Conservation (phyloP, 2,329 filamentous ascomycete genomes). For the Colletotrichum endophyticum region DNA sequence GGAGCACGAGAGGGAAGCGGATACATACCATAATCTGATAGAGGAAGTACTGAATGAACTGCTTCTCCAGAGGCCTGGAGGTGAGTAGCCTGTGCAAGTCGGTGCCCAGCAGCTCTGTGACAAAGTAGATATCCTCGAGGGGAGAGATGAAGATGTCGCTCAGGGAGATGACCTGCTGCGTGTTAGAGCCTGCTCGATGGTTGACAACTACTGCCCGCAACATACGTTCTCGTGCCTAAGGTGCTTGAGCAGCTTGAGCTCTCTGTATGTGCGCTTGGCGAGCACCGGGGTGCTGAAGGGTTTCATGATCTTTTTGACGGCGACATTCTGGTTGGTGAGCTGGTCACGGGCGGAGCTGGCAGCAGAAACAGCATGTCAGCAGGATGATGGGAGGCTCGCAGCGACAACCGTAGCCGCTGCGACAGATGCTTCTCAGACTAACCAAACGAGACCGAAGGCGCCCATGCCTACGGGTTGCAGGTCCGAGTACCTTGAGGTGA, state of each 20-base stretch:
- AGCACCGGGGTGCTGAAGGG: slow-evolving; percentile 99
- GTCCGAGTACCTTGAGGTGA: slow-evolving; percentile 97
- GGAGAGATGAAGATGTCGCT: slow-evolving; percentile 99
- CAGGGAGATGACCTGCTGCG: slow-evolving; percentile 84
- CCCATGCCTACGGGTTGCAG: slow-evolving; percentile 99
- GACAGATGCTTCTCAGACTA: slow-evolving; percentile 37
- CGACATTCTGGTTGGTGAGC: slow-evolving; percentile 94
- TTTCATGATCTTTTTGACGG: slow-evolving; percentile 99
- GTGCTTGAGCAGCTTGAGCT: slow-evolving; percentile 97
- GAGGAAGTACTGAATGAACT: slow-evolving; percentile 99
- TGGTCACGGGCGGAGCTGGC: slow-evolving; percentile 93
- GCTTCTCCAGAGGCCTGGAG: slow-evolving; percentile 94
- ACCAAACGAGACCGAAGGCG: slow-evolving; percentile 98
- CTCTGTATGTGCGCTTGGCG: slow-evolving; percentile 96
- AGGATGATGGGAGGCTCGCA: not conserved
- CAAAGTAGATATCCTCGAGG: slow-evolving; percentile 98
- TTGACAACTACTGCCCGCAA: not conserved
- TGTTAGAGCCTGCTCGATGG: slow-evolving; percentile 22
- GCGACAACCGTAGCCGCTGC: not conserved
- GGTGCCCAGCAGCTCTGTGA: slow-evolving; percentile 95
- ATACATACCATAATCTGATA: slow-evolving; percentile 94
- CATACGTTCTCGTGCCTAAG: slow-evolving; percentile 92
- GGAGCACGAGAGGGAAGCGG: not conserved
- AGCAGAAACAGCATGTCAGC: not conserved
- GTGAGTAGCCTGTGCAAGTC: slow-evolving; percentile 95